Conservation (phyloP, 1,284 basidiomycete species). For the Xerocomus minutiporus region DNA sequence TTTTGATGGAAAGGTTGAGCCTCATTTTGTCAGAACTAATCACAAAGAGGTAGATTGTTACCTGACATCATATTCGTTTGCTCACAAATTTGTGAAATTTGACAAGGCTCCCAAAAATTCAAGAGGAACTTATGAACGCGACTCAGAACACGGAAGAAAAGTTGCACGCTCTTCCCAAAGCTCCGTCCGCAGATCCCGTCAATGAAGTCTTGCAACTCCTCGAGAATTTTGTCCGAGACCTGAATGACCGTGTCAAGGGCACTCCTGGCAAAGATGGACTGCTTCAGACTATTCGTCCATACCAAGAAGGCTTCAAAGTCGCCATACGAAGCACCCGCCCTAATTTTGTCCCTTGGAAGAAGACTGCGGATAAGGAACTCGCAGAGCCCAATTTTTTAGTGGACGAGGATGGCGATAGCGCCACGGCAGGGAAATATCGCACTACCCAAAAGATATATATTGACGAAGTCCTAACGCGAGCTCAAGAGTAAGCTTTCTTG, state of each 20-base stretch:
- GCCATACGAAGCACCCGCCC: conserved; percentile 54
- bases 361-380: conserved; percentile 3
- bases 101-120: conserved; percentile 60
- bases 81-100: background rate
- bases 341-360: conserved; percentile 37
- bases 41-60: conserved; percentile 41
- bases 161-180: conserved; percentile 46
- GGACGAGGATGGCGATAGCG: conserved; percentile 32
- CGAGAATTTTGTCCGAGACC: conserved; percentile 41
- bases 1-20: conserved; percentile 53
- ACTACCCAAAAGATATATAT: conserved; percentile 41
- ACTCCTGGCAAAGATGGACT: conserved; percentile 47
- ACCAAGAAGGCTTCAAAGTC: conserved; percentile 43
- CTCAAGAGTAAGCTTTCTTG: conserved; percentile 40
- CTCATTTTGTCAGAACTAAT: conserved; percentile 55
- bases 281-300: conserved; percentile 49
- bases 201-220: conserved; percentile 51
- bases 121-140: conserved; percentile 44
- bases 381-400: conserved; percentile 37
- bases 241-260: conserved; percentile 48
- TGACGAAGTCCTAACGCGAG: conserved; percentile 50
- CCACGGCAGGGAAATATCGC: conserved; percentile 21
- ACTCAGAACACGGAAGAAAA: conserved; percentile 37
- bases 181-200: conserved; percentile 51
- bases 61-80: background rate